A percentile compares a stretch with the other conserved stretches of the same genome.
Conservation (phyloP, 305 asterid species). For the Striga hermonthica region DNA sequence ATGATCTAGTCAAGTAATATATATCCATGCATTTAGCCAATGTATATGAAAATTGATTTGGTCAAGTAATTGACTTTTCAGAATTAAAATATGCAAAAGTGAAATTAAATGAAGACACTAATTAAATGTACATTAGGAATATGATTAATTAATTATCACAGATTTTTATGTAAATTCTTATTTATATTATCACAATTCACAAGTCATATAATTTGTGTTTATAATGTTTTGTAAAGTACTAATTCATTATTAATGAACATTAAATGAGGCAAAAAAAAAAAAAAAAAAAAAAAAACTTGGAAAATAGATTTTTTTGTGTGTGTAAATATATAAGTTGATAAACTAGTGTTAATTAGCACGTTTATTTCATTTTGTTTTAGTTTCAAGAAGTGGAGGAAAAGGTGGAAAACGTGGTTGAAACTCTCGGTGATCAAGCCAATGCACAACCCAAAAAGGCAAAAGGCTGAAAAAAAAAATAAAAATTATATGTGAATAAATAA, state of each 20-base stretch:
- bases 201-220: too few relatives aligned
- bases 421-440: slow-evolving; percentile 24
- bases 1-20: slow-evolving; percentile 15
- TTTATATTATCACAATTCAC: too few relatives aligned
- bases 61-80: not conserved
- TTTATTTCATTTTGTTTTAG: slow-evolving; percentile 30
- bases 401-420: slow-evolving; percentile 34
- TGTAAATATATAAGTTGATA: not conserved
- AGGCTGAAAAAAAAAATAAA: too few relatives aligned
- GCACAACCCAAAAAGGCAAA: slow-evolving; percentile 14
- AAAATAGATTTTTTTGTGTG: not conserved
- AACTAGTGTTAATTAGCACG: not conserved
- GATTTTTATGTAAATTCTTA: too few relatives aligned
- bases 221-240: too few relatives aligned
- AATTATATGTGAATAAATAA: not conserved
- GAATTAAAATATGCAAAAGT: too few relatives aligned
- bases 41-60: not conserved
- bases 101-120: too few relatives aligned
- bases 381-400: slow-evolving; percentile 43
- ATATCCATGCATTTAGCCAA: too few relatives aligned
- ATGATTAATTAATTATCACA: too few relatives aligned
- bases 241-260: too few relatives aligned
- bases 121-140: too few relatives aligned
- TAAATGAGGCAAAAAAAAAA: not conserved
- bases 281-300: not conserved